These are phyloP conservation scores for Yarrowia sp. DNA, from an alignment of 805 yeast genomes.

Conservation along the genomic window DNA sequence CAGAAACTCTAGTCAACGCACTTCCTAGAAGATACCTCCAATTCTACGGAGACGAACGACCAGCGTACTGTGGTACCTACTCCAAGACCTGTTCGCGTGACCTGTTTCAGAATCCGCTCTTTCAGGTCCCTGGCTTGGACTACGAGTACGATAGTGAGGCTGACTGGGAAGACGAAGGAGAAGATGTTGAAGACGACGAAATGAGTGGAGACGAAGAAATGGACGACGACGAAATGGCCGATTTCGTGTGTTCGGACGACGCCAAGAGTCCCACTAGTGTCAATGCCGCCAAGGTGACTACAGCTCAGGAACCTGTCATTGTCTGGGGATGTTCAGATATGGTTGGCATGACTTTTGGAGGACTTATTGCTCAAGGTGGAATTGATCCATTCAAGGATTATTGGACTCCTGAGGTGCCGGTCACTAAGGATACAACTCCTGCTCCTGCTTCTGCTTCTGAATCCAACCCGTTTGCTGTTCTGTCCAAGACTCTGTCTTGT, in stretches of 20 bases:
- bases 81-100: background rate
- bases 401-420: background rate
- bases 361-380: background rate
- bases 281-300: background rate
- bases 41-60: constrained; percentile 10
- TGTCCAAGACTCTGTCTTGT: background rate
- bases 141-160: constrained; percentile 23
- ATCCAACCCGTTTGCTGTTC: background rate
- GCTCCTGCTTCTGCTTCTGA: background rate
- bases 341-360: background rate
- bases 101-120: constrained; percentile 3
- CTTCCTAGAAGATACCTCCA: constrained; percentile 10
- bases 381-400: constrained; percentile 9
- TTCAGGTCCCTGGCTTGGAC: constrained; percentile 6
- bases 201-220: constrained; percentile 4
- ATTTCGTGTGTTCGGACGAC: constrained; percentile 11
- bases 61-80: constrained; percentile 8
- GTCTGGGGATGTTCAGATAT: background rate
- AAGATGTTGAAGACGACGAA: constrained; percentile 11
- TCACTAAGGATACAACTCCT: background rate
- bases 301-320: constrained; percentile 12
- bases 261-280: background rate
- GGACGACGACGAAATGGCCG: constrained; percentile 21
- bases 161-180: constrained; percentile 24
- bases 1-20: background rate